Percentiles rank a stretch among this genome's conserved stretches.
Evolutionary conservation across 1,284 basidiomycete species (phyloP).

Genomic region (Kalmanozyma brasiliensis): DNA sequence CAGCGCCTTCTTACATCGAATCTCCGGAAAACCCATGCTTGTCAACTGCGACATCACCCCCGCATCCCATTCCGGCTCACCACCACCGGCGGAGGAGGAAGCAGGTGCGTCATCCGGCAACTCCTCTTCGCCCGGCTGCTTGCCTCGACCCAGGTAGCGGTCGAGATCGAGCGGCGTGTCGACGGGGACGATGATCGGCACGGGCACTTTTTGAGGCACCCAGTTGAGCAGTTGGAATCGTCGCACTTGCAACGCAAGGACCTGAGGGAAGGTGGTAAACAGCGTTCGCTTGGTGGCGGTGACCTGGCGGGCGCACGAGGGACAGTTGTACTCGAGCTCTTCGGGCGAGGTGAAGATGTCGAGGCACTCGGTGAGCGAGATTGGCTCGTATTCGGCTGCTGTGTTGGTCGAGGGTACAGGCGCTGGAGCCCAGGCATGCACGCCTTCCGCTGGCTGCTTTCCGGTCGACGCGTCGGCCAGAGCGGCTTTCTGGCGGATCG

Average conservation of each 20-base stretch:
- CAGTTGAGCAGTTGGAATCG: constrained; percentile 97
- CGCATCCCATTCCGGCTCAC: constrained; percentile 45
- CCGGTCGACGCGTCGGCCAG: constrained; percentile 65
- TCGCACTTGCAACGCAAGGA: constrained; percentile 88
- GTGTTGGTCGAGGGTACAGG: constrained; percentile 1
- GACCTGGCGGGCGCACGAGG: constrained; percentile 75
- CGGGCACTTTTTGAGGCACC: constrained; percentile 94
- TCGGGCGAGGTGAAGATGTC: constrained; percentile 77
- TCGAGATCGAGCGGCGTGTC: constrained; percentile 75
- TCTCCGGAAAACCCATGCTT: constrained; percentile 63
- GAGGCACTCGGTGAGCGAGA: constrained; percentile 78
- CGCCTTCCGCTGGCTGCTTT: constrained; percentile 64
- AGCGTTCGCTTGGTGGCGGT: constrained; percentile 76
- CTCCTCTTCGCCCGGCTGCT: constrained; percentile 79
- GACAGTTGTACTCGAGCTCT: constrained; percentile 78
- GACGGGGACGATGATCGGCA: constrained; percentile 81
- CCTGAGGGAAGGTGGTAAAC: constrained; percentile 87
- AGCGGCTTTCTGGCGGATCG: constrained; percentile 65
- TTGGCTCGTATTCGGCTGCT: constrained; percentile 74
- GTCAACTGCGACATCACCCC: constrained; percentile 60
- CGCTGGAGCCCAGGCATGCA: constrained; percentile 22
- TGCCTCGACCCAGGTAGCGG: constrained; percentile 77
- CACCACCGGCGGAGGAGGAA: neutral
- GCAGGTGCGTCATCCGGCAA: constrained; percentile 73
- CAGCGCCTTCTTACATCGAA: constrained; percentile 72